Conservation (phyloP, 2,329 filamentous ascomycete species). For the Arthrinium phaeospermum region DNA sequence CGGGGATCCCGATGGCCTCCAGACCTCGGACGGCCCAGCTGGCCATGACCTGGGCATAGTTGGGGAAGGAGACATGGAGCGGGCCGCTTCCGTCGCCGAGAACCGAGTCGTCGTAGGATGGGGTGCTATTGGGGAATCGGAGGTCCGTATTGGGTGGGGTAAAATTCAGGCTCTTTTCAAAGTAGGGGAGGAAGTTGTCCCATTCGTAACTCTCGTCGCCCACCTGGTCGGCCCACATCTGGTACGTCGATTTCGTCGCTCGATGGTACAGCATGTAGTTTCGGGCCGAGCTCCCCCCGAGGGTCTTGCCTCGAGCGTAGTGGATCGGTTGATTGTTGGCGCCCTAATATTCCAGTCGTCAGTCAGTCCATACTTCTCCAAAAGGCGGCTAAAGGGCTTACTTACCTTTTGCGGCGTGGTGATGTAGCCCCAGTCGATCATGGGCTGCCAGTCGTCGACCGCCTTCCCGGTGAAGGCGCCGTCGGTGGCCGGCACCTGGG, state of each 20-base stretch:
- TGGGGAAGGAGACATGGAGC: no score
- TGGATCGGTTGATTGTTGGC: conserved; percentile 21
- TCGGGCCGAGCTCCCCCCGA: conserved; percentile 31
- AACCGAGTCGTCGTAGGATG: no score
- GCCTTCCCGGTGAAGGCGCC: no score
- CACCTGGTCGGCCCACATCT: conserved; percentile 19
- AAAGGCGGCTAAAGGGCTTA: rapidly evolving
- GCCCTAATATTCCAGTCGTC: conserved; percentile 6
- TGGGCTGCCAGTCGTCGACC: conserved; percentile 17
- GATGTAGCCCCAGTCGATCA: conserved; percentile 34
- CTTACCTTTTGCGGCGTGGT: no score
- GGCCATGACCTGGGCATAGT: no score
- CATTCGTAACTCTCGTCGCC: conserved; percentile 6
- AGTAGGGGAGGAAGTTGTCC: conserved; percentile 11
- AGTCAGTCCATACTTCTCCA: no score
- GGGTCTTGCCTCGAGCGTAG: conserved; percentile 37
- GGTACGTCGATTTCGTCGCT: neutral
- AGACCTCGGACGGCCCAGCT: no score
- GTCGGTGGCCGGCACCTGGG: no score
- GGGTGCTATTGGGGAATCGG: no score
- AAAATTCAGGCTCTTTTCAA: conserved; percentile 12
- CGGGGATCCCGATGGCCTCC: no score
- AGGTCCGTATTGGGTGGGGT: neutral
- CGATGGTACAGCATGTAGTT: neutral
- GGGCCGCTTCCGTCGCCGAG: no score